Percentiles rank a stretch among this genome's conserved stretches.
Evolutionary conservation across 805 yeast species (phyloP).

Genomic region (Starmerella geochares): DNA sequence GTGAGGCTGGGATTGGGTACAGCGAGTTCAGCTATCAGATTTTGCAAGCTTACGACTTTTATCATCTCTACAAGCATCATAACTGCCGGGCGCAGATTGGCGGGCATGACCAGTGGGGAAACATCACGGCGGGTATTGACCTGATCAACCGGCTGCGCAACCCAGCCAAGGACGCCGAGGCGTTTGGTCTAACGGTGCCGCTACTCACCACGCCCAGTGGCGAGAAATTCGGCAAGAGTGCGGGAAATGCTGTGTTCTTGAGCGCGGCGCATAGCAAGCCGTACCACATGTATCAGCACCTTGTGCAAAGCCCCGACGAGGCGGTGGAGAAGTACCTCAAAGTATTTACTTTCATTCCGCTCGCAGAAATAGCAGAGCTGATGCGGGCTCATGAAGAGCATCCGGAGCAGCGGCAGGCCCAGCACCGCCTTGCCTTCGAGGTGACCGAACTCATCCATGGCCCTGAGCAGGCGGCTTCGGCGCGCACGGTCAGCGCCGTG

Average conservation of each 20-base stretch:
- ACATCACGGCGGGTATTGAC: slow-evolving; percentile 91
- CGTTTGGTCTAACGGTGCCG: slow-evolving; percentile 81
- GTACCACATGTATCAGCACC: slow-evolving; percentile 74
- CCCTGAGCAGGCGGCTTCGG: slow-evolving; percentile 56
- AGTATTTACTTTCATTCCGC: slow-evolving; percentile 70
- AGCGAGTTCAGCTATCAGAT: slow-evolving; percentile 91
- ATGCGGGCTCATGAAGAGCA: slow-evolving; percentile 43
- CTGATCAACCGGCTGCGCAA: slow-evolving; percentile 52
- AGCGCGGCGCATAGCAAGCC: slow-evolving; percentile 66
- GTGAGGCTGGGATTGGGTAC: slow-evolving; percentile 74
- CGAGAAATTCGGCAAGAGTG: slow-evolving; percentile 91
- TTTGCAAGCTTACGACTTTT: slow-evolving; percentile 87
- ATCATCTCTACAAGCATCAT: slow-evolving; percentile 54
- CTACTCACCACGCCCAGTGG: slow-evolving; percentile 79
- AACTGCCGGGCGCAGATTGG: slow-evolving; percentile 70
- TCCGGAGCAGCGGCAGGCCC: slow-evolving; percentile 64
- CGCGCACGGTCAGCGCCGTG: slow-evolving; percentile 56
- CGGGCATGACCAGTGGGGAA: slow-evolving; percentile 98
- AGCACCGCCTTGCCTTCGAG: slow-evolving; percentile 67
- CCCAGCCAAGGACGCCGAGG: slow-evolving; percentile 21
- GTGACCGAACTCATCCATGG: slow-evolving; percentile 86
- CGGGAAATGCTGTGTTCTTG: slow-evolving; percentile 91
- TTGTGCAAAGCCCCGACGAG: slow-evolving; percentile 55
- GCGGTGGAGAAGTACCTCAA: slow-evolving; percentile 60
- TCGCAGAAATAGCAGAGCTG: slow-evolving; percentile 45